Base-by-base conservation (phyloP, 176 grass and related monocot genomes). In the Guadua angustifolia region DNA sequence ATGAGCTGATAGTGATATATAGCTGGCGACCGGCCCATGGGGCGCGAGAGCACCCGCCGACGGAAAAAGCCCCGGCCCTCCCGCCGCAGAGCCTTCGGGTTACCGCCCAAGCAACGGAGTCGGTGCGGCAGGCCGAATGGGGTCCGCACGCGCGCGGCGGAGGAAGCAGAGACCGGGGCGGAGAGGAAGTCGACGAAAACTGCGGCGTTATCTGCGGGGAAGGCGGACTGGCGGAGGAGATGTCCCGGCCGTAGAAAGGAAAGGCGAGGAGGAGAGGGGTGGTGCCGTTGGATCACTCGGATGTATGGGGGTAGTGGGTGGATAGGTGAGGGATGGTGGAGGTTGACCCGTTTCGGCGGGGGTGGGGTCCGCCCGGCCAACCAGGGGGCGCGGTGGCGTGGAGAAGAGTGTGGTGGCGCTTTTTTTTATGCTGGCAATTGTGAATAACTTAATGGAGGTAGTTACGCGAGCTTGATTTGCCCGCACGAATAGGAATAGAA, bases 1-100 rank as follows among this genome's bases (percentile, higher is more conserved):
- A 90, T 79, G 51, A 90, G 84, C 84, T 87, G 89, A 49, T 79
- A 83, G 74, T 90, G n/a, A 5, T 63, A 74, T 43, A 19, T 83
- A 6, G 73, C 66, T 26, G 89, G 89, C 74, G 84, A 87, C 42
- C 69, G 74, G 89, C 84, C 89, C 89, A 90, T 90, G 69, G 57
- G 88, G 71, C 70, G 60, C 36, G 63, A 60, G 77, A 39, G 13
- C 32, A 42, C 52, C 59, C 69, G 39, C 69, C 71, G 64, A 52
- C 66, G 72, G 60, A 13, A 66, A 38, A 5, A 19, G 14, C 38
- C 75, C 26, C 17, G 25, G 56, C 84, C 57, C 55, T 60, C 62
- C 66, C 26, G 49, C 35, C 36, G 45, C 83, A 51, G 55, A 56
- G 81, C 19, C 19, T 71, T 33, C 42, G 70, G 77, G 0, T 68